Percentiles rank a stretch among this genome's conserved stretches.
Conservation (phyloP, 2,329 filamentous ascomycete species). For the Cladorrhinum sp. region DNA sequence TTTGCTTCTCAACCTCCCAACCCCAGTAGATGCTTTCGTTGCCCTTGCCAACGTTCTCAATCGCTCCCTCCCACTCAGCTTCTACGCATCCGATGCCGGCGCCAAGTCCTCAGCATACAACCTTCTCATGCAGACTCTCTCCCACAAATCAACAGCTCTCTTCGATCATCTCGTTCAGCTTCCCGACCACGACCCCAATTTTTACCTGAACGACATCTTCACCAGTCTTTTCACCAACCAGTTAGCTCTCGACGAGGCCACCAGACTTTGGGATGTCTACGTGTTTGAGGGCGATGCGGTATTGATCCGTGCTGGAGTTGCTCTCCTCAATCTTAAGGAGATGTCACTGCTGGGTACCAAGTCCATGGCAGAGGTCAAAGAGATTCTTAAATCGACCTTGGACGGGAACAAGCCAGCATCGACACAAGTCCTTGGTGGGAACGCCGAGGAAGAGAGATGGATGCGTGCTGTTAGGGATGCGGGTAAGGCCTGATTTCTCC, state of each 20-base stretch:
- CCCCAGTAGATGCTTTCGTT: constrained; percentile 63
- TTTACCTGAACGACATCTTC: constrained; percentile 61
- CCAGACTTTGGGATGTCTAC: constrained; percentile 76
- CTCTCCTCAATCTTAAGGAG: constrained; percentile 56
- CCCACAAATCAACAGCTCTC: constrained; percentile 61
- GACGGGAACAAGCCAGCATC: constrained; percentile 18
- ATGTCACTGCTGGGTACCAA: constrained; percentile 49
- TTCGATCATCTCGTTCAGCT: constrained; percentile 61
- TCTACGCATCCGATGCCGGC: constrained; percentile 67
- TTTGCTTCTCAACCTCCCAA: constrained; percentile 67
- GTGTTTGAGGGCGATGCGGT: constrained; percentile 77
- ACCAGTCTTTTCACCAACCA: constrained; percentile 61
- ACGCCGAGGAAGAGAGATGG: constrained; percentile 50
- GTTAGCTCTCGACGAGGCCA: constrained; percentile 66
- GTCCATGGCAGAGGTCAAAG: constrained; percentile 43
- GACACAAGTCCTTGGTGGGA: constrained; percentile 38
- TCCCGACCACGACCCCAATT: constrained; percentile 44
- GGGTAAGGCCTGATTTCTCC: constrained; percentile 34
- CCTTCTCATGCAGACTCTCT: constrained; percentile 64
- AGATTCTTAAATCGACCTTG: constrained; percentile 33
- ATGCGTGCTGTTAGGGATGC: constrained; percentile 40
- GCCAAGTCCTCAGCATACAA: constrained; percentile 68
- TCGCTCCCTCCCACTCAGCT: constrained; percentile 69
- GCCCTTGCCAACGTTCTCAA: constrained; percentile 75
- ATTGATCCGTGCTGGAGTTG: constrained; percentile 68